A percentile compares a stretch with the other conserved stretches of the same genome.
Evolutionary conservation across 2,329 filamentous ascomycete species (phyloP).

Genomic region (Phaeosphaeria sp.): DNA sequence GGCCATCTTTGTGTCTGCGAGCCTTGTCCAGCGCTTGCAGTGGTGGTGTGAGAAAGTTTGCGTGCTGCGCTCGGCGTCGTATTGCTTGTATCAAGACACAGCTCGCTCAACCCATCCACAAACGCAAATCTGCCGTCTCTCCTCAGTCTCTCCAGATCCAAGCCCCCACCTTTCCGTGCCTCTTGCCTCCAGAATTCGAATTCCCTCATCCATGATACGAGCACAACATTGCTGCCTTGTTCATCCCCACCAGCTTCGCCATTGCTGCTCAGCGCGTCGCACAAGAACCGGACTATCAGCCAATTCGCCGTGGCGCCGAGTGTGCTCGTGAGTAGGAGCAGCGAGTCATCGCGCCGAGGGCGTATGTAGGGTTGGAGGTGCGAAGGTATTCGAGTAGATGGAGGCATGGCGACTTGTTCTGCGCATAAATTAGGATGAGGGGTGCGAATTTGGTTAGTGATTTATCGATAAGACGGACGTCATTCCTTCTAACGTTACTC

Average conservation of each 20-base stretch:
- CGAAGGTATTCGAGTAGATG: constrained; percentile 63
- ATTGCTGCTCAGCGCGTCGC: constrained; percentile 50
- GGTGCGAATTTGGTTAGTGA: constrained; percentile 4
- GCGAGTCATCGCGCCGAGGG: constrained; percentile 63
- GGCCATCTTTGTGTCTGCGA: constrained; percentile 2
- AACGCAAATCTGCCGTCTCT: constrained; percentile 70
- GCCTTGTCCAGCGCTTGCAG: not conserved
- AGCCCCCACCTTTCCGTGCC: constrained; percentile 69
- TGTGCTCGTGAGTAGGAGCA: constrained; percentile 72
- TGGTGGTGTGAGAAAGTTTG: not conserved
- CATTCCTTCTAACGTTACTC: not conserved
- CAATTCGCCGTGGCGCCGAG: constrained; percentile 61
- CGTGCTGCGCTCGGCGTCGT: constrained; percentile 2
- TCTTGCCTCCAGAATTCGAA: constrained; percentile 79
- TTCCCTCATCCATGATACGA: constrained; percentile 85
- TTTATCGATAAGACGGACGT: constrained; percentile 5
- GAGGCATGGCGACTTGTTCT: constrained; percentile 34
- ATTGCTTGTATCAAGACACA: constrained; percentile 53
- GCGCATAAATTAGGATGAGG: constrained; percentile 6
- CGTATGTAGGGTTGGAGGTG: constrained; percentile 69
- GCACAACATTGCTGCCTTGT: constrained; percentile 59
- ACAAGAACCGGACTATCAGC: constrained; percentile 61
- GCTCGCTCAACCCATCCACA: constrained; percentile 73
- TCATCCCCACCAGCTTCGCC: constrained; percentile 36
- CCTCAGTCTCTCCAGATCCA: constrained; percentile 70